Evolutionary conservation across 1,284 basidiomycete genomes (phyloP).

Genomic region (Cryptococcus sp.): DNA sequence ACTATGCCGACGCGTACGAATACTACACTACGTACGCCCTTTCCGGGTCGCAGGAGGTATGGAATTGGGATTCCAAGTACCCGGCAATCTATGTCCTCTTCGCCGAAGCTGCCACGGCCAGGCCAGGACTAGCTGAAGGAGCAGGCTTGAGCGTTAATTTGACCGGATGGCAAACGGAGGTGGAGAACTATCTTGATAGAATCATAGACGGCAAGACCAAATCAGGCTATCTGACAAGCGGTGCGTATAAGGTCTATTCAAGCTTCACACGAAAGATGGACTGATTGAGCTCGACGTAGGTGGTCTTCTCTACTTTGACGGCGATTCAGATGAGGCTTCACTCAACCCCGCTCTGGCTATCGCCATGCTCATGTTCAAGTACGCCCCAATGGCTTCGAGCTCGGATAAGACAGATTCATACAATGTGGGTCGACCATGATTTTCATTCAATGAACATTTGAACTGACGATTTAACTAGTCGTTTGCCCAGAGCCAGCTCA

Average conservation of each 20-base stretch:
- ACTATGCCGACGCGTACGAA: slow-evolving; percentile 66
- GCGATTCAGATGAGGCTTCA: slow-evolving; percentile 74
- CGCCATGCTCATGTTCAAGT: slow-evolving; percentile 76
- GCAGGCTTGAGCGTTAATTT: slow-evolving; percentile 59
- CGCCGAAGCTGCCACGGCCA: slow-evolving; percentile 51
- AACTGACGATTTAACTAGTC: slow-evolving; percentile 51
- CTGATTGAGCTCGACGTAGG: slow-evolving; percentile 53
- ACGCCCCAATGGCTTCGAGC: slow-evolving; percentile 70
- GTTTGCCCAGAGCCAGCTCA: slow-evolving; percentile 72
- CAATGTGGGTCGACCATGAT: slow-evolving; percentile 54
- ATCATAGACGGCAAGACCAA: slow-evolving; percentile 63
- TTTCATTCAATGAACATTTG: slow-evolving; percentile 1
- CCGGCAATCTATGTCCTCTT: slow-evolving; percentile 75
- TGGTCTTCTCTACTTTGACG: slow-evolving; percentile 74
- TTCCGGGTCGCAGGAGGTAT: slow-evolving; percentile 61
- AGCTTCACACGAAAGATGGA: neutral
- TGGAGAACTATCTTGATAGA: slow-evolving; percentile 74
- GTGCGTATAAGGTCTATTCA: slow-evolving; percentile 43
- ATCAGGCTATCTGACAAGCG: slow-evolving; percentile 60
- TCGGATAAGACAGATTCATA: slow-evolving; percentile 64
- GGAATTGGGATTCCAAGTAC: slow-evolving; percentile 87
- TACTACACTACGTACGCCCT: slow-evolving; percentile 66
- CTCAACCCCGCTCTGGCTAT: slow-evolving; percentile 84
- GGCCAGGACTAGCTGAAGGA: slow-evolving; percentile 62
- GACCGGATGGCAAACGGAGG: slow-evolving; percentile 67